Percentiles rank a stretch among this genome's conserved stretches.
Evolutionary conservation across 2,329 filamentous ascomycete genomes (phyloP).

Genomic region (Penicillium frequentans): DNA sequence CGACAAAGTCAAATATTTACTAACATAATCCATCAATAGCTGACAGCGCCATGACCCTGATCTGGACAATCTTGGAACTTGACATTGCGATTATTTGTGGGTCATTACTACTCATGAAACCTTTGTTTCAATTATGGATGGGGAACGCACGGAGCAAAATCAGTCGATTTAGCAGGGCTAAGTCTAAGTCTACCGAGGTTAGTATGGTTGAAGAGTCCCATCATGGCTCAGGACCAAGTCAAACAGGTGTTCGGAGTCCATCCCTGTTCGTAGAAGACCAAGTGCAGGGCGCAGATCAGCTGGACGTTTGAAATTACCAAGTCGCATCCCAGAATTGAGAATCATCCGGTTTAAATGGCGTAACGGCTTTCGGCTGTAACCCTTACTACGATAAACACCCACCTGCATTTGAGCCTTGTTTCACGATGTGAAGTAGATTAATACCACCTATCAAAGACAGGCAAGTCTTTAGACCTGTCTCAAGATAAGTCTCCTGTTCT

Average conservation of each 20-base stretch:
- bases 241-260: background rate
- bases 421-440: too few species aligned
- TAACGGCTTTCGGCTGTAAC: background rate
- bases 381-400: too few species aligned
- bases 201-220: background rate
- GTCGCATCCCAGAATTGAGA: too few species aligned
- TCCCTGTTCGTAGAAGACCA: background rate
- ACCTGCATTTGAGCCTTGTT: too few species aligned
- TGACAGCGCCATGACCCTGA: background rate
- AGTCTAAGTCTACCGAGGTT: background rate
- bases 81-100: conserved; percentile 23
- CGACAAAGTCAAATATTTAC: background rate
- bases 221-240: background rate
- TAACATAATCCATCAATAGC: background rate
- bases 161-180: background rate
- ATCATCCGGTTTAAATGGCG: background rate
- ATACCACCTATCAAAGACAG: background rate
- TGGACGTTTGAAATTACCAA: background rate
- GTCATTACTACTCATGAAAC: conserved; percentile 19
- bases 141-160: background rate
- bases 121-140: conserved; percentile 10
- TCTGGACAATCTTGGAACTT: conserved; percentile 22
- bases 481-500: background rate
- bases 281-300: background rate
- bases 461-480: background rate